Evolutionary conservation across 257 asterid genomes (phyloP), one percentile per base, ranked within the genome.

Genomic region (Nyctanthes arbortristis): DNA sequence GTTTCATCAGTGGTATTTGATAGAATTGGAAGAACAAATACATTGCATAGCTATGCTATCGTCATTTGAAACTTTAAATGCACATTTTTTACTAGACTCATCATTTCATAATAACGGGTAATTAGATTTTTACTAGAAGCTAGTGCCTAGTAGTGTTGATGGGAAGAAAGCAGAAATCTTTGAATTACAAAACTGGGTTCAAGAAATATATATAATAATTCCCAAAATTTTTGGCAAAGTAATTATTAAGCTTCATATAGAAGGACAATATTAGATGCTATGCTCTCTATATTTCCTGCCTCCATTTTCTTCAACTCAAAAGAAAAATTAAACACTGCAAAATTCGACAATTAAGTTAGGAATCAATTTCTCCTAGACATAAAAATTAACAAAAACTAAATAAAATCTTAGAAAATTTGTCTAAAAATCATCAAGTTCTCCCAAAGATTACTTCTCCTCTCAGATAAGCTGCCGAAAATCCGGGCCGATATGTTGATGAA

Each of bases 401-500:
- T 13, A 52, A 49, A 22, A 49, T 16, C n/a, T 16, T 5, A n/a
- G 20, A 18, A 49, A 49, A 49, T n/a, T 49, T 49, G 28, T 20
- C 57, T 49, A 49, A 47, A 49, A 1, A n/a, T n/a, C n/a, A n/a
- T n/a, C n/a, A n/a, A 2, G 59, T 20, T 22, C 59, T 52, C 24
- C 29, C 31, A 20, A 52, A 7, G 20, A 13, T 18, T 16, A 14
- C 27, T 34, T 45, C 63, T 39, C 60, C 33, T n/a, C 47, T 16
- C 74, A 88, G 73, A 92, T 90, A 40, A 90, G 59, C 79, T 90
- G 98, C 35, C 90, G 86, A 55, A 35, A 93, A 73, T 93, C 90
- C 12, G 98, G 90, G 10, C 91, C 97, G 34, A 85, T 79, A 16
- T 82, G 95, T 49, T 93, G 98, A 76, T 85, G 96, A 63, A 93